Base-by-base conservation (phyloP, 768 basidiomycete species). In the Termitomyces sp. region DNA sequence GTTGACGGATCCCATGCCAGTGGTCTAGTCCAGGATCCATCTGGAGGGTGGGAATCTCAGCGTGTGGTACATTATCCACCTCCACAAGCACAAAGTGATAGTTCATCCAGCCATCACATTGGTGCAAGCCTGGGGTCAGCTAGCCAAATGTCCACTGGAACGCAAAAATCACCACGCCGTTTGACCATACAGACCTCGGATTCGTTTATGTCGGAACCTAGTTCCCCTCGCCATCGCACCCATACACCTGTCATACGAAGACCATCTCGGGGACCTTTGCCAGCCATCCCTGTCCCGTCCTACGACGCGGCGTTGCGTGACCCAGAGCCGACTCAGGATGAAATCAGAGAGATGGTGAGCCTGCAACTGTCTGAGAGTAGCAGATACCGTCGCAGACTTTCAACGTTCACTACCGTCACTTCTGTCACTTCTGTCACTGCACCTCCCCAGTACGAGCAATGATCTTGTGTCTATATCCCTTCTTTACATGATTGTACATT, bases 381-480 rank as follows among this genome's bases (percentile, higher is more conserved):
- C n/a, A 32, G 47, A 38, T 26, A 53, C 44, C 36, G n/a, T 6
- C 57, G 57, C 20, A 58, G 57, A 52, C 51, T 52, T 54, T 59
- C 58, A 40, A 26, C 28, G 18, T 46, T 54, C 35, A 59, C 57
- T 23, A 8, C 50, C 9, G 10, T 51, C 10, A 58, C 59, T 5
- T 59, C 50, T 9, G 10, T 51, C 10, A 58, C 59, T 5, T 59
- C 50, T 9, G 6, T 51, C 23, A 58, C 59, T 3, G 61, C 65
- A 23, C 65, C 65, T 48, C 63, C 65, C 33, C 59, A 62, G 41
- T 66, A 66, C 38, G 65, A 64, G 53, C 61, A 55, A 59, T 66
- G 41, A 61, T 49, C 2, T 20, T 36, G 1, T 56, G 26, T 38
- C 3, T 26, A 35, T 33, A 9, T 3, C 14, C 20, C 10, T 28